A percentile compares a stretch with the other conserved stretches of the same genome.
Evolutionary conservation across 768 basidiomycete genomes (phyloP).

Genomic region (Stropharia rugosoannulata): DNA sequence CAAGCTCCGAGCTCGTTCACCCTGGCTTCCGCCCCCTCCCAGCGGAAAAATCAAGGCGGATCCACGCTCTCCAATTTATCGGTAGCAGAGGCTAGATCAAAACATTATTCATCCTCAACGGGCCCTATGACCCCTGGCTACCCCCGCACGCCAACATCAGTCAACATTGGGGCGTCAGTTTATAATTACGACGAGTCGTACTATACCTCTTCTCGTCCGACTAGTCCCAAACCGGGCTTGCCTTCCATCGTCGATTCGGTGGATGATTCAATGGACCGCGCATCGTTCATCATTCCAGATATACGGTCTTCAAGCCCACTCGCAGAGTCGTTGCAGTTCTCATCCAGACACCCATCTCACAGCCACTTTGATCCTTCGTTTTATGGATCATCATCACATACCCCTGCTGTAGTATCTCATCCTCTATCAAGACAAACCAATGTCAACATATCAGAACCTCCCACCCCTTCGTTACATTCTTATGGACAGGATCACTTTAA

Average conservation of each 20-base stretch:
- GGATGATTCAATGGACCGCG: conserved; percentile 32
- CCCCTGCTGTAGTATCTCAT: no score
- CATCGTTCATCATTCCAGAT: conserved; percentile 22
- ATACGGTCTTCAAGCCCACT: conserved; percentile 41
- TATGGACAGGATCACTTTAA: neutral
- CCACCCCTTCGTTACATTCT: conserved; percentile 30
- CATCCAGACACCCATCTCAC: conserved; percentile 42
- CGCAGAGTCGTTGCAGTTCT: conserved; percentile 47
- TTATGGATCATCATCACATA: conserved; percentile 23
- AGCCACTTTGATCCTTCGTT: conserved; percentile 41
- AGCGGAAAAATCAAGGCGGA: conserved; percentile 59
- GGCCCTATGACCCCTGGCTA: conserved; percentile 30
- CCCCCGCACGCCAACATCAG: conserved; percentile 34
- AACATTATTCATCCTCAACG: conserved; percentile 12
- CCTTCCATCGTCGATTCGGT: conserved; percentile 23
- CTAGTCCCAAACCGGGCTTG: conserved; percentile 3
- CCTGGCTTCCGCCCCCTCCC: conserved; percentile 42
- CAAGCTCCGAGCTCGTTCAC: conserved; percentile 23
- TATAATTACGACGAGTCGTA: conserved; percentile 9
- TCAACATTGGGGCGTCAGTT: conserved; percentile 7
- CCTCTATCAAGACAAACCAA: no score
- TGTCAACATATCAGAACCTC: conserved; percentile 18
- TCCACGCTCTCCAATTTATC: conserved; percentile 46
- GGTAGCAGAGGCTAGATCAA: conserved; percentile 14
- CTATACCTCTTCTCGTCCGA: conserved; percentile 7